These are phyloP conservation scores for Galium porrigens DNA, from an alignment of 305 asterid species.

Conservation along the genomic window DNA sequence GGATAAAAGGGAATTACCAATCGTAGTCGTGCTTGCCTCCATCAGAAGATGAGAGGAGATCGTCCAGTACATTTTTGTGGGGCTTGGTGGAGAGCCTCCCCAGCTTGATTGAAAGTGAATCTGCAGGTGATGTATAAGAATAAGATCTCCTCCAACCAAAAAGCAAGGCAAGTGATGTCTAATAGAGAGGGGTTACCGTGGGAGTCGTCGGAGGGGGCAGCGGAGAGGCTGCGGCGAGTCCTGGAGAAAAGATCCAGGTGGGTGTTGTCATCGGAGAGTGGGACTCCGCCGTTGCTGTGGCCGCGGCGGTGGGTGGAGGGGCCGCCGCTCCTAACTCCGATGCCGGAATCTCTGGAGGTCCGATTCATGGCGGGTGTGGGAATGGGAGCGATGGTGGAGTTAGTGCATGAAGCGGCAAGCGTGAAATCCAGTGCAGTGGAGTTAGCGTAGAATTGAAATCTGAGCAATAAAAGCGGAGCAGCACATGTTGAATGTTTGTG, in stretches of 20 bases:
- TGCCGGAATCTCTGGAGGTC: constrained; percentile 42
- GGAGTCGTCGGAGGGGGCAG: constrained; percentile 42
- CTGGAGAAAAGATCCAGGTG: constrained; percentile 75
- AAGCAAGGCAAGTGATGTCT: neutral
- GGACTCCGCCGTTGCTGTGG: constrained; percentile 40
- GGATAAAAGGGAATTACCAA: constrained; percentile 39
- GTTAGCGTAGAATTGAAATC: neutral
- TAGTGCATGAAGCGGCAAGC: neutral
- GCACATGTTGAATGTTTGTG: neutral
- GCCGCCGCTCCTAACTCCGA: constrained; percentile 33
- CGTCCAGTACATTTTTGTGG: constrained; percentile 58
- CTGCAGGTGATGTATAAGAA: too few species aligned
- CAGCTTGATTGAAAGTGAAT: constrained; percentile 43
- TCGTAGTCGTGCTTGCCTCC: constrained; percentile 94
- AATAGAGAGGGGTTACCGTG: constrained; percentile 24
- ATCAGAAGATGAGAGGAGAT: constrained; percentile 53
- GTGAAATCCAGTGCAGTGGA: too few species aligned
- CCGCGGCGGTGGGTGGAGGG: constrained; percentile 52
- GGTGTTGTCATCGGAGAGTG: constrained; percentile 33
- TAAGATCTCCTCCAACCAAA: neutral
- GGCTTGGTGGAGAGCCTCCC: constrained; percentile 69
- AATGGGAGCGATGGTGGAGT: neutral
- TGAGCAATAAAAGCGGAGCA: neutral
- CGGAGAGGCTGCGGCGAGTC: constrained; percentile 54
- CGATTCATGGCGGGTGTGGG: constrained; percentile 29